phyloP scores from a whole-genome alignment of 495 filamentous ascomycete genomes.

The Daldinia decipiens region DNA sequence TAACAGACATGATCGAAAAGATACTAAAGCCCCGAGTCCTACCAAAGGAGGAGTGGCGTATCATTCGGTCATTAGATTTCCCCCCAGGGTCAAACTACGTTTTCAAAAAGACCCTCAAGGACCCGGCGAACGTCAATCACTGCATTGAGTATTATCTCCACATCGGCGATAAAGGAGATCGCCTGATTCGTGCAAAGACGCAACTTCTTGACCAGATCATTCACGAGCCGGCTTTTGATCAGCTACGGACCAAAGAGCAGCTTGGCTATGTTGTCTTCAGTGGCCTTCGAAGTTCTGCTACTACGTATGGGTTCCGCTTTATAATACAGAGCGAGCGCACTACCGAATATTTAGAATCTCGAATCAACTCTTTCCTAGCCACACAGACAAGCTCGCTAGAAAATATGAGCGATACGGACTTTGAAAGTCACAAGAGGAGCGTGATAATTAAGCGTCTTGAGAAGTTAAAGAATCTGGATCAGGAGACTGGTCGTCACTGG shows the following conservation, averaged over 20 bases:
- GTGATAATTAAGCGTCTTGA: conserved; percentile 89
- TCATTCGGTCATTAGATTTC: conserved; percentile 79
- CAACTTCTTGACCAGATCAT: conserved; percentile 90
- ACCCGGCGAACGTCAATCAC: conserved; percentile 94
- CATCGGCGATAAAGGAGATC: conserved; percentile 76
- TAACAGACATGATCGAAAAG: conserved; percentile 83
- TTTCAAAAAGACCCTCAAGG: conserved; percentile 81
- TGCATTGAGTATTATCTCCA: conserved; percentile 93
- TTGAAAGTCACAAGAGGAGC: conserved; percentile 90
- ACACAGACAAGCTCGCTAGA: conserved; percentile 70
- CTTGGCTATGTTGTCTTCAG: conserved; percentile 97
- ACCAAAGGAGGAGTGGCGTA: conserved; percentile 81
- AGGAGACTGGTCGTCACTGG: conserved; percentile 87
- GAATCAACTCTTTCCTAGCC: conserved; percentile 85
- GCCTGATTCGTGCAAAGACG: conserved; percentile 74
- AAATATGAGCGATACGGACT: conserved; percentile 83
- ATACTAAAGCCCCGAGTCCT: conserved; percentile 80
- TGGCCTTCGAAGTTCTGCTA: conserved; percentile 72
- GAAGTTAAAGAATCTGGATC: conserved; percentile 89
- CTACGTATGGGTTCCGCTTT: conserved; percentile 84
- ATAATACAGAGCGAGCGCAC: conserved; percentile 94
- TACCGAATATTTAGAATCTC: conserved; percentile 80
- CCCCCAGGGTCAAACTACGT: conserved; percentile 83
- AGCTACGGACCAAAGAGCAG: conserved; percentile 95
- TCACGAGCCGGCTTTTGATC: conserved; percentile 93